These are phyloP conservation scores for Gossypium sturtianum DNA, from an alignment of 345 rosid genomes.

Conservation along the genomic window DNA sequence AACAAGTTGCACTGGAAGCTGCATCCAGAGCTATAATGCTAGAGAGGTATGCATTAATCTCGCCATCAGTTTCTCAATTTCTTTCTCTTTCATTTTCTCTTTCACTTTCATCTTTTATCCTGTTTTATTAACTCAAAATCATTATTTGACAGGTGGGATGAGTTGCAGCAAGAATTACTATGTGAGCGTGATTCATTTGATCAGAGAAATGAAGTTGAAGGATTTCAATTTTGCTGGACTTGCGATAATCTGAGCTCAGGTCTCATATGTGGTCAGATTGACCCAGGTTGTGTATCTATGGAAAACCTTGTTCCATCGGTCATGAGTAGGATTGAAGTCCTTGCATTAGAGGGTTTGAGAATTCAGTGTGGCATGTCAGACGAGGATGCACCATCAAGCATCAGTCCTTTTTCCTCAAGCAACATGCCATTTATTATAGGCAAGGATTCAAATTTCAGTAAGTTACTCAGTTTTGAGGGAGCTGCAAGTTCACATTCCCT, in stretches of 20 bases:
- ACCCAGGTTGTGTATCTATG: constrained; percentile 25
- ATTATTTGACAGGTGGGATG: constrained; percentile 24
- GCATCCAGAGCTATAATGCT: constrained; percentile 4
- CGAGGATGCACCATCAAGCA: constrained; percentile 46
- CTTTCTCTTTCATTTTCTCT: background rate
- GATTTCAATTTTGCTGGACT: constrained; percentile 6
- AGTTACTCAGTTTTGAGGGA: constrained; percentile 18
- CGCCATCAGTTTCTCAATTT: background rate
- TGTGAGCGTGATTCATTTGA: constrained; percentile 3
- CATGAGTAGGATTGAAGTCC: constrained; percentile 46
- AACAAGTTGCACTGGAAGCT: constrained; percentile 37
- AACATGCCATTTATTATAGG: constrained; percentile 4
- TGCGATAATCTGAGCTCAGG: constrained; percentile 8
- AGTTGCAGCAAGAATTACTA: constrained; percentile 12
- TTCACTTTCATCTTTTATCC: background rate
- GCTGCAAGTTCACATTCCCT: constrained; percentile 14
- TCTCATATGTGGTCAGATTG: constrained; percentile 8
- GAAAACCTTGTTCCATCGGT: constrained; percentile 38
- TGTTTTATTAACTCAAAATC: background rate
- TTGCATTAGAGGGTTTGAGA: constrained; percentile 56
- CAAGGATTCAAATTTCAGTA: constrained; percentile 2
- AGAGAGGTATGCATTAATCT: constrained; percentile 27
- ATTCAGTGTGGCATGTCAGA: constrained; percentile 61
- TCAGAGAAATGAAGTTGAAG: constrained; percentile 17
- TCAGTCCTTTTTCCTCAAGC: constrained; percentile 22